A percentile compares a stretch with the other conserved stretches of the same genome.
Conservation (phyloP, 2,329 filamentous ascomycete genomes). For the Calycina marina region DNA sequence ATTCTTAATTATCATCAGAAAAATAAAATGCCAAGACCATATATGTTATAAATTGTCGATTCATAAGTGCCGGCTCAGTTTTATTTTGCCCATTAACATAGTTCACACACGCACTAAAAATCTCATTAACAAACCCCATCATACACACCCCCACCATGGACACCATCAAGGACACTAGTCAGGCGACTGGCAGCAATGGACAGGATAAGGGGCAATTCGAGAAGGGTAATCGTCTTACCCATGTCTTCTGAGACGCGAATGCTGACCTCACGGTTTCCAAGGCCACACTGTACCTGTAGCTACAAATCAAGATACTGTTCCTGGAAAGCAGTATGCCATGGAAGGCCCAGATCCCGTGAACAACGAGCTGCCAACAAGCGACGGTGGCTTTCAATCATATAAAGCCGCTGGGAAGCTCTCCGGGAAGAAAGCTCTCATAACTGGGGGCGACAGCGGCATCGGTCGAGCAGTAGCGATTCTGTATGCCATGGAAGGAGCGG, state of each 20-base stretch:
- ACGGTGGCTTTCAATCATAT: conserved; percentile 56
- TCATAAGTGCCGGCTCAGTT: too few species aligned
- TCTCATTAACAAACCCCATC: too few species aligned
- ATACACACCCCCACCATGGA: too few species aligned
- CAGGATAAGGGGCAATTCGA: conserved; percentile 22
- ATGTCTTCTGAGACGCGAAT: neutral
- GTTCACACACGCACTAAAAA: too few species aligned
- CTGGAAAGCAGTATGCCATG: conserved; percentile 37
- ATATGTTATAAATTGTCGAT: too few species aligned
- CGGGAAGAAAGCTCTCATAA: conserved; percentile 65
- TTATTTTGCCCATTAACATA: too few species aligned
- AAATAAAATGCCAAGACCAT: too few species aligned
- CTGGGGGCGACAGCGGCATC: conserved; percentile 68
- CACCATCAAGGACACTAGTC: conserved; percentile 17
- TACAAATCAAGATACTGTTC: conserved; percentile 32
- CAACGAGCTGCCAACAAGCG: conserved; percentile 50
- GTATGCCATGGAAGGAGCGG: conserved; percentile 69
- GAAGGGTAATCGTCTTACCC: conserved; percentile 15
- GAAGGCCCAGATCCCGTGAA: conserved; percentile 40
- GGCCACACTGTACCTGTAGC: conserved; percentile 36
- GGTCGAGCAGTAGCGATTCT: conserved; percentile 62
- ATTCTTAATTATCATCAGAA: too few species aligned
- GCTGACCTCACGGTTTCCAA: conserved; percentile 11
- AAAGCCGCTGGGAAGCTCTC: conserved; percentile 61
- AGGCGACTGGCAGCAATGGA: conserved; percentile 12